Evolutionary conservation across 2,329 filamentous ascomycete genomes (phyloP).

Genomic region (Stachybotrys elegans): DNA sequence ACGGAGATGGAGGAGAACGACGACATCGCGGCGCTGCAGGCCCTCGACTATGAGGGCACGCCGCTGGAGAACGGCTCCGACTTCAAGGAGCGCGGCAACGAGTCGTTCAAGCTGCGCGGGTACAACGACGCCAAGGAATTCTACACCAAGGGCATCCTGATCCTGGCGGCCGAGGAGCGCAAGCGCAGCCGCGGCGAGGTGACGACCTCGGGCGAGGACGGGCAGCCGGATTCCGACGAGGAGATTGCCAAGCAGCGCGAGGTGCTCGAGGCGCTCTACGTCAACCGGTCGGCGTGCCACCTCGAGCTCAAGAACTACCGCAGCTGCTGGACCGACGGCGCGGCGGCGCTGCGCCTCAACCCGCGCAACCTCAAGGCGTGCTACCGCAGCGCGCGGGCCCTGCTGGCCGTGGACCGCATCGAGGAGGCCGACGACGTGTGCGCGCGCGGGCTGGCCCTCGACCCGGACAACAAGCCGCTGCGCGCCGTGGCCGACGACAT

Average conservation of each 20-base stretch:
- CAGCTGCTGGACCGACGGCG: constrained; percentile 80
- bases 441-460: constrained; percentile 66
- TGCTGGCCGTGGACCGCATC: constrained; percentile 73
- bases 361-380: constrained; percentile 74
- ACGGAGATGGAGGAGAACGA: constrained; percentile 83
- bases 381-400: constrained; percentile 65
- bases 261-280: constrained; percentile 70
- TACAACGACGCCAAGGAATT: constrained; percentile 87
- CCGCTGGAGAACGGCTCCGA: constrained; percentile 74
- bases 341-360: constrained; percentile 72
- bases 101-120: constrained; percentile 67
- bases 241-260: constrained; percentile 55
- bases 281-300: constrained; percentile 87
- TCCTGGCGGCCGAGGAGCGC: constrained; percentile 61
- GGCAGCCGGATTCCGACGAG: constrained; percentile 39
- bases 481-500: constrained; percentile 59
- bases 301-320: constrained; percentile 86
- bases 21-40: constrained; percentile 80
- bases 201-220: constrained; percentile 24
- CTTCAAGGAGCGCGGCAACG: constrained; percentile 91
- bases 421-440: constrained; percentile 78
- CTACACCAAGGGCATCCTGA: constrained; percentile 78
- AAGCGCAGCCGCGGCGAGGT: constrained; percentile 39
- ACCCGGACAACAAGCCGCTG: constrained; percentile 64
- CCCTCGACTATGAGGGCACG: constrained; percentile 89